A percentile compares a stretch with the other conserved stretches of the same genome.
Evolutionary conservation across 176 grass and related monocot species (phyloP).

Genomic region (Saccharum spontaneum): DNA sequence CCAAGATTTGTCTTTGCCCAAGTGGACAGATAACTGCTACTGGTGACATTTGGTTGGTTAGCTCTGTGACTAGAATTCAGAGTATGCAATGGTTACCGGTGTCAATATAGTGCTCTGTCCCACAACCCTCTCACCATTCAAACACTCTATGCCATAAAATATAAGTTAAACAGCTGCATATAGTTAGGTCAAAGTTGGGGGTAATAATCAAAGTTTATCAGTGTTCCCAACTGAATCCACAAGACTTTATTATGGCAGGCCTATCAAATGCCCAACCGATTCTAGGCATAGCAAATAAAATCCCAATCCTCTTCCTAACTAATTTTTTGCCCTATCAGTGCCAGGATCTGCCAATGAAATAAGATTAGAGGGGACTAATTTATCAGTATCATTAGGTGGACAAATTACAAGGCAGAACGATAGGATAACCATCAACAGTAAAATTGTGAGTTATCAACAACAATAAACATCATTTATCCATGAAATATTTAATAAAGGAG

Average conservation of each 20-base stretch:
- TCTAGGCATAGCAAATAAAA: conserved; percentile 12
- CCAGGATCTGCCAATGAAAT: background rate
- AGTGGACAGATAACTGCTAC: background rate
- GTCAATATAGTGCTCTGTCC: background rate
- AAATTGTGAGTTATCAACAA: background rate
- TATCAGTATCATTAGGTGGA: background rate
- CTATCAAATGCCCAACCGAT: conserved; percentile 9
- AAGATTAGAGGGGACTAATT: background rate
- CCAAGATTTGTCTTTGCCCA: background rate
- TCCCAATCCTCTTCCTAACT: background rate
- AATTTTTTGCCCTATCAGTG: background rate
- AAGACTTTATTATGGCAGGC: background rate
- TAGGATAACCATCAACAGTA: background rate
- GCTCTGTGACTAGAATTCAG: background rate
- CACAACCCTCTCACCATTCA: background rate
- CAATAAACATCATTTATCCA: background rate
- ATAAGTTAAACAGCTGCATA: background rate
- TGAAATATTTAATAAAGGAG: background rate
- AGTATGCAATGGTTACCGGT: background rate
- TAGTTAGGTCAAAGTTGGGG: background rate
- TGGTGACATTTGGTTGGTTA: background rate
- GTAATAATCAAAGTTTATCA: background rate
- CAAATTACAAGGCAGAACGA: background rate
- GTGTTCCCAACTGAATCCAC: background rate
- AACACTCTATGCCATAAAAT: background rate